Evolutionary conservation across 192 early-diverging fungal genomes (phyloP).

Genomic region (Gigaspora rosea): DNA sequence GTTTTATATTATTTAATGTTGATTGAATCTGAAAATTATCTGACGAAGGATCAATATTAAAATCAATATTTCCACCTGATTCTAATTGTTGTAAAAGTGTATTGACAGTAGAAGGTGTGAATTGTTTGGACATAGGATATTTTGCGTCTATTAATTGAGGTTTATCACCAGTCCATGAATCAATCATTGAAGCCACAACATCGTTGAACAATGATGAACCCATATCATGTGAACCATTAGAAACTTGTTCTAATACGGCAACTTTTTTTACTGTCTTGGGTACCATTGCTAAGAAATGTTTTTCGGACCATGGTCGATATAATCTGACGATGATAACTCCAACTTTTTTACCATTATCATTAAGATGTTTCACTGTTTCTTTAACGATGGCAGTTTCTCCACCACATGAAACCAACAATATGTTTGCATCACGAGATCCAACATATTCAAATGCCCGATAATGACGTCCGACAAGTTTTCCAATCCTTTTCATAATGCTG

Average conservation of each 20-base stretch:
- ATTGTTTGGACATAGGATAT: conserved; percentile 36
- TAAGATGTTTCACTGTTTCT: conserved; percentile 48
- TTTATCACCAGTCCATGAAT: conserved; percentile 47
- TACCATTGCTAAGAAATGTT: conserved; percentile 67
- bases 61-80: not conserved
- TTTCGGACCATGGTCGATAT: conserved; percentile 83
- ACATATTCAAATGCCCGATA: conserved; percentile 85
- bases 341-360: conserved; percentile 38
- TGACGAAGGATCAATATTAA: conserved; percentile 40
- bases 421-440: conserved; percentile 70
- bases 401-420: conserved; percentile 80
- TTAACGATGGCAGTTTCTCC: conserved; percentile 54
- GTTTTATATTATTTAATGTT: conserved; percentile 43
- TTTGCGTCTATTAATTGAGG: conserved; percentile 48
- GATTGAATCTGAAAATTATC: conserved; percentile 21
- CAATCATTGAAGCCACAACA: conserved; percentile 66
- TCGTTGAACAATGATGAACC: conserved; percentile 66
- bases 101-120: conserved; percentile 37
- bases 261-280: conserved; percentile 69
- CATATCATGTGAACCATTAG: conserved; percentile 18
- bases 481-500: conserved; percentile 36
- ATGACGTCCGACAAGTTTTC: conserved; percentile 50
- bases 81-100: conserved; percentile 44
- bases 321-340: conserved; percentile 80
- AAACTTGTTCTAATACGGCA: conserved; percentile 73